Percentiles rank a stretch among this genome's conserved stretches.
Evolutionary conservation across 148 eudicot species (phyloP).

Genomic region (Vaccinium myrtillus): DNA sequence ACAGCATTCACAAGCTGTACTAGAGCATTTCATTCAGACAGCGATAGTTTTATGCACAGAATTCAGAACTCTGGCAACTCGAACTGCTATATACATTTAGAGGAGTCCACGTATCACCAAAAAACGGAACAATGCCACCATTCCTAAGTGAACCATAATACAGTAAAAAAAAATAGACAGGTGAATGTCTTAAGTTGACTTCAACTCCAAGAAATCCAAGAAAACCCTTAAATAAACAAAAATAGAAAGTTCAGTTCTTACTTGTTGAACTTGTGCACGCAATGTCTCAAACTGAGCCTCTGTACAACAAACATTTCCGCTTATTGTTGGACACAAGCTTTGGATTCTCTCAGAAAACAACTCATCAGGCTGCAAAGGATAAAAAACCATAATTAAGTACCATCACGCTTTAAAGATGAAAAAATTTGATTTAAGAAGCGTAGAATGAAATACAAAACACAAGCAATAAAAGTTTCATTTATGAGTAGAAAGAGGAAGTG

Average conservation of each 20-base stretch:
- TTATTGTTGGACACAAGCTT: constrained; percentile 65
- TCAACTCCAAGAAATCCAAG: not conserved
- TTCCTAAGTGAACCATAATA: not conserved
- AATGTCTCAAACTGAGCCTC: constrained; percentile 62
- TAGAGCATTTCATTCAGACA: not conserved
- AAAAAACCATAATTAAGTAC: constrained; percentile 10
- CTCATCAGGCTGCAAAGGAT: constrained; percentile 57
- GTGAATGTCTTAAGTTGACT: not conserved
- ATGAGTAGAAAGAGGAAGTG: not conserved
- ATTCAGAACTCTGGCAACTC: not conserved
- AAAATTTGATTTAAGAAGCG: not conserved
- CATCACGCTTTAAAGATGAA: constrained; percentile 2
- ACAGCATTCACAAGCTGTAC: not conserved
- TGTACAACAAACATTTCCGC: constrained; percentile 64
- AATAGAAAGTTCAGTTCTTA: constrained; percentile 26
- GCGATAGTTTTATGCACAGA: not conserved
- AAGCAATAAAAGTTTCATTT: not conserved
- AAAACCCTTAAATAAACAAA: not conserved
- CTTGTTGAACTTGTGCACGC: constrained; percentile 69
- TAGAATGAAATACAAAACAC: not conserved
- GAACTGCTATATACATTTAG: not conserved
- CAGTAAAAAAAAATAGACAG: not conserved
- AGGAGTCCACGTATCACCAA: not conserved
- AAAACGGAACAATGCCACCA: not conserved
- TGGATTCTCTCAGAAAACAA: constrained; percentile 64